These are phyloP conservation scores for Astrocystis sublimbata DNA, from an alignment of 495 filamentous ascomycete genomes.

Conservation along the genomic window DNA sequence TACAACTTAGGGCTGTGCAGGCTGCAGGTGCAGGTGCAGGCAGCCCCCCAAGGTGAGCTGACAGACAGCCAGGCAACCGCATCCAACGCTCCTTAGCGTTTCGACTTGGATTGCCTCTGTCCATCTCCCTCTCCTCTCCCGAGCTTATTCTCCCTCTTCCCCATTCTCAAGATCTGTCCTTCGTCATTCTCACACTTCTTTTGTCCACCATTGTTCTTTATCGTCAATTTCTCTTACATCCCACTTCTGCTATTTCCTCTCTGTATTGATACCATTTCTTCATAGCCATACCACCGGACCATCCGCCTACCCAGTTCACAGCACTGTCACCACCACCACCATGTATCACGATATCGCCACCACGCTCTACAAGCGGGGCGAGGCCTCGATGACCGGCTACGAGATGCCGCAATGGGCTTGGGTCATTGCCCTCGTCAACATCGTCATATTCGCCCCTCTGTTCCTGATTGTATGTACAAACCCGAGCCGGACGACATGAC, in stretches of 20 bases:
- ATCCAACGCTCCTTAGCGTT: too few relatives aligned
- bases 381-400: conserved; percentile 26
- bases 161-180: too few relatives aligned
- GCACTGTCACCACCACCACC: conserved; percentile 13
- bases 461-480: conserved; percentile 34
- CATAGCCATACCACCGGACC: not conserved
- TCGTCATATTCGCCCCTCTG: conserved; percentile 43
- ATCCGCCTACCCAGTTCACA: not conserved
- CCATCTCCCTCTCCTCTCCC: not conserved
- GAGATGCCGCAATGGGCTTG: conserved; percentile 36
- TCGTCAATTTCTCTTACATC: not conserved
- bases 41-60: not conserved
- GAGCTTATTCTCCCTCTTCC: too few relatives aligned
- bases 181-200: not conserved
- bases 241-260: not conserved
- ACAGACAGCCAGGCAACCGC: too few relatives aligned
- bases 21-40: too few relatives aligned
- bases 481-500: not conserved
- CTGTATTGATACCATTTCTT: too few relatives aligned
- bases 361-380: conserved; percentile 35
- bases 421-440: conserved; percentile 29
- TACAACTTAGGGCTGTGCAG: too few relatives aligned
- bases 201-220: not conserved
- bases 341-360: conserved; percentile 39
- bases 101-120: not conserved